Conservation (phyloP, 1,284 basidiomycete genomes). For the Fereydounia khargensis region DNA sequence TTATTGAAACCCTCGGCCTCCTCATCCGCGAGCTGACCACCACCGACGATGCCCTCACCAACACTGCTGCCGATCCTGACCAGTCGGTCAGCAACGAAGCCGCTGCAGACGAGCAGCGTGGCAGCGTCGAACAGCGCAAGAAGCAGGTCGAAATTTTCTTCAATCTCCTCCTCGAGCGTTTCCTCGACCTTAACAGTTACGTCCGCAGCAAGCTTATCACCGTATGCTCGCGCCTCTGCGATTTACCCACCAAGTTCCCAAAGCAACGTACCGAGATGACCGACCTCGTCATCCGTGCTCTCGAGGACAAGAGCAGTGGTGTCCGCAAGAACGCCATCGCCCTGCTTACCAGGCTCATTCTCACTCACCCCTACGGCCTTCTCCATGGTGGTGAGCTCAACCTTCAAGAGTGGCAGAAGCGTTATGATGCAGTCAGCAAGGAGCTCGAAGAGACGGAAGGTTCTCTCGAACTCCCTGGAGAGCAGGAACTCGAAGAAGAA, state of each 20-base stretch:
- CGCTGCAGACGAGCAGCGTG: constrained; percentile 33
- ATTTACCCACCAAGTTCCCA: constrained; percentile 77
- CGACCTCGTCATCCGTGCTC: constrained; percentile 70
- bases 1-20: constrained; percentile 55
- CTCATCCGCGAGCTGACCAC: constrained; percentile 59
- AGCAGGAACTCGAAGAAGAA: constrained; percentile 48
- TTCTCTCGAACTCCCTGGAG: constrained; percentile 40
- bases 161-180: constrained; percentile 78
- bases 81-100: neutral
- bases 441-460: constrained; percentile 62
- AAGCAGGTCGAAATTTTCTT: constrained; percentile 83
- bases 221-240: constrained; percentile 70
- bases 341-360: constrained; percentile 73
- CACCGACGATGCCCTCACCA: constrained; percentile 40
- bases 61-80: constrained; percentile 1
- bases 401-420: constrained; percentile 70
- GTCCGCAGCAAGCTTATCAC: constrained; percentile 83
- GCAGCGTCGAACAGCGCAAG: constrained; percentile 63
- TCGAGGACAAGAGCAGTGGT: constrained; percentile 86
- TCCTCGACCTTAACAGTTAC: constrained; percentile 83
- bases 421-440: constrained; percentile 63
- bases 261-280: constrained; percentile 79
- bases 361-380: constrained; percentile 84
- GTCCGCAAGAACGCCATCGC: constrained; percentile 82
- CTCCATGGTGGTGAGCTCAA: constrained; percentile 81